Evolutionary conservation across 192 early-diverging fungal genomes (phyloP), one percentile per base, ranked within the genome.

Genomic region (Coemansia sp.): DNA sequence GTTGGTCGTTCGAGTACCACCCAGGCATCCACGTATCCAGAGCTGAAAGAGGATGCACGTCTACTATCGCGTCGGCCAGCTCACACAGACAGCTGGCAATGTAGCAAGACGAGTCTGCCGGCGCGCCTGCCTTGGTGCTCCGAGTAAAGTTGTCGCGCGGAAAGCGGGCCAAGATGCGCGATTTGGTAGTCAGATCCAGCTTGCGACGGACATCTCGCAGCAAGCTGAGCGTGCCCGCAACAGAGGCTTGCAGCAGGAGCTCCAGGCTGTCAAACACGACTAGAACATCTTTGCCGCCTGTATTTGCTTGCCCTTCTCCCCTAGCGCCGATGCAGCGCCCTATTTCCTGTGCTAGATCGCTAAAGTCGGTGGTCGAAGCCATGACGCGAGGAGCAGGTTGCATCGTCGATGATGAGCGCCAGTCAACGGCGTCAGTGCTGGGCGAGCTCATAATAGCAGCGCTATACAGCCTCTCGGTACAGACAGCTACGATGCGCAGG

Each of bases 11-110:
- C 31, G 79, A 82, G 53, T 76, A 82, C 79, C 79, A 82, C 3
- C 79, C 79, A 17, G 79, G 79, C 74, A 76, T 73, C 79, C 79
- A 82, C 12, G 69, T 69, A 11, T 59, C 53, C 47, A 82, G 60
- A 17, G 59, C 54, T 29, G 67, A 65, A 19, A 73, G 59, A 5
- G 65, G 70, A 42, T 76, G 41, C 19, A 73, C 67, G 38, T 82
- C 79, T 12, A 82, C 59, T 15, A 62, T 25, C 3, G 74, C 79
- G 42, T 82, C 79, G 0, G 79, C 70, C 32, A 70, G 43, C 31
- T 70, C 53, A 11, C 68, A 37, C 36, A 70, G n/a, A 4, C 35
- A 12, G 54, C 57, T 64, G 19, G 68, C 54, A 27, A 39, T 32
- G n/a, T 32, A 53, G 14, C 29, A 19, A 19, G 36, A 14, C 9